Percentiles rank a stretch among this genome's conserved stretches.
Conservation (phyloP, 2,329 filamentous ascomycete genomes). For the Fusarium sp. region DNA sequence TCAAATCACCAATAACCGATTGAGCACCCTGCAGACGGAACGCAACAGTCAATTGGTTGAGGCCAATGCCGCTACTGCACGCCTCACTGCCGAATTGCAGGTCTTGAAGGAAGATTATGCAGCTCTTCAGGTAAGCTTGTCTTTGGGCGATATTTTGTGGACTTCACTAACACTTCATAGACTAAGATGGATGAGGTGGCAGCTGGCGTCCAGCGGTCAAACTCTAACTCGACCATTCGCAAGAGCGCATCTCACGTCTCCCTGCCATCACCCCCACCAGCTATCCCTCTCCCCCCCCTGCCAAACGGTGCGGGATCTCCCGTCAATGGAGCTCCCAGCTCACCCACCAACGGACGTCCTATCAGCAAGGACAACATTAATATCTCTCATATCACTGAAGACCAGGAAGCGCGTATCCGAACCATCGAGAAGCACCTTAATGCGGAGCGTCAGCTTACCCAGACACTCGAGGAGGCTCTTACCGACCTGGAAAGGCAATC, state of each 20-base stretch:
- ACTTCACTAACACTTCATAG: constrained; percentile 52
- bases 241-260: constrained; percentile 87
- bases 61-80: constrained; percentile 70
- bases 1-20: constrained; percentile 82
- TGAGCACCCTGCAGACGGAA: constrained; percentile 83
- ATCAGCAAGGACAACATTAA: constrained; percentile 78
- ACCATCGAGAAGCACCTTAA: constrained; percentile 97
- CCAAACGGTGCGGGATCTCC: constrained; percentile 68
- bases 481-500: constrained; percentile 92
- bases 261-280: constrained; percentile 91
- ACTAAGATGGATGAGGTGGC: constrained; percentile 67
- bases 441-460: constrained; percentile 95
- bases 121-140: constrained; percentile 75
- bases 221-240: constrained; percentile 76
- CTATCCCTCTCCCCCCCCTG: constrained; percentile 93
- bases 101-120: constrained; percentile 74
- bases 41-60: constrained; percentile 82
- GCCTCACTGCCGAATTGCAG: constrained; percentile 76
- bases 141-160: background rate
- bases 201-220: constrained; percentile 63
- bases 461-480: constrained; percentile 93
- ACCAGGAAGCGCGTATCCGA: constrained; percentile 93
- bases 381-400: constrained; percentile 84
- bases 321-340: constrained; percentile 55
- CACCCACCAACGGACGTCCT: constrained; percentile 71